phyloP scores from a whole-genome alignment of 352 stramenopile genomes.

The Pythium utonaiense region DNA sequence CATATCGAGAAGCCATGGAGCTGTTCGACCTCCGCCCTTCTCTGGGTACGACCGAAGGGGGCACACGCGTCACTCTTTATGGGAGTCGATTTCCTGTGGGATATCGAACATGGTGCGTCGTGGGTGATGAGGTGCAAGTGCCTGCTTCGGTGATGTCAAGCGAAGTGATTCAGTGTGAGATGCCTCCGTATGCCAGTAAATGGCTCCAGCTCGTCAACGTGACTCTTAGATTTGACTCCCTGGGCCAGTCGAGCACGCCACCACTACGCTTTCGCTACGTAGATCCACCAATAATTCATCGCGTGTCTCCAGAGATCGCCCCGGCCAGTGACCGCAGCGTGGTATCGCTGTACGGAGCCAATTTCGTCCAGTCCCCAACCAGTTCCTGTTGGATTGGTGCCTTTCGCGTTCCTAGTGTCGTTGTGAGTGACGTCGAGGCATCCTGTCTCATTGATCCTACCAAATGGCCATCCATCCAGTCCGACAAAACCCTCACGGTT shows the following conservation, averaged over 20 bases:
- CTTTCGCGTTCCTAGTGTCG: background rate
- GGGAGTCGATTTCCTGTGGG: slow-evolving; percentile 6
- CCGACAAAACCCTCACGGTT: background rate
- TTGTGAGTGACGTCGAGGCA: slow-evolving; percentile 8
- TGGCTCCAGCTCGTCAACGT: background rate
- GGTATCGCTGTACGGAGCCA: slow-evolving; percentile 1
- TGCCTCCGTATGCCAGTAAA: slow-evolving; percentile 5
- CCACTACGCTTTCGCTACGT: slow-evolving; percentile 13
- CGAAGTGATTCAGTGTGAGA: background rate
- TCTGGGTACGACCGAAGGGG: slow-evolving; percentile 1
- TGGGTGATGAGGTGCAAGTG: background rate
- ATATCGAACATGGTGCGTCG: background rate
- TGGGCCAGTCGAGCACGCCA: background rate
- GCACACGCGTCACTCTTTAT: background rate
- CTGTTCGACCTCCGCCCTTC: background rate
- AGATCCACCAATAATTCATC: slow-evolving; percentile 4
- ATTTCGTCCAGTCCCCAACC: slow-evolving; percentile 2
- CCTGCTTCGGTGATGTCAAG: background rate
- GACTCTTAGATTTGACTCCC: background rate
- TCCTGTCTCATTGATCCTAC: slow-evolving; percentile 12
- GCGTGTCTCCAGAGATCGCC: background rate
- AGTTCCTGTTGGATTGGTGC: slow-evolving; percentile 7
- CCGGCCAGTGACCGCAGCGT: background rate
- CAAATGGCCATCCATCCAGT: background rate
- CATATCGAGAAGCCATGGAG: background rate